Evolutionary conservation across 805 yeast species (phyloP), one percentile per base, ranked within the genome.

Genomic region (Metschnikowia dekortorum): DNA sequence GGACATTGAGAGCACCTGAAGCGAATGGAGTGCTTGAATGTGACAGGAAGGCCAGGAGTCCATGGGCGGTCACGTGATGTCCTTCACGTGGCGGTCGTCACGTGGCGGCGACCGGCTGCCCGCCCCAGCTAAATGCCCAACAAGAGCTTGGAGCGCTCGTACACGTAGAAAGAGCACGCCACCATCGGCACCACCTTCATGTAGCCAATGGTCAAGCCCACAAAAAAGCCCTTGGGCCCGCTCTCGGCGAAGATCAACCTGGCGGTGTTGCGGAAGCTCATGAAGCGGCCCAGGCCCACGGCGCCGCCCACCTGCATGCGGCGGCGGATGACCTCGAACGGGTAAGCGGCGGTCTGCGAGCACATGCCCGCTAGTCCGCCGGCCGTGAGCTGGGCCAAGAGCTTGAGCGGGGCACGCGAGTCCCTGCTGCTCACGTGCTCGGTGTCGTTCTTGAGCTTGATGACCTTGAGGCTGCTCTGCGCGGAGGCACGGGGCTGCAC

Each of bases 331-430:
- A 94, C 96, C 69, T 94, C 99, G 58, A 94, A 86, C 1, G 99
- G 99, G 63, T 94, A 94, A 5, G 96, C 92, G 0, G 98, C 95
- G 1, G 97, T 89, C 67, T 94, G 99, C 1, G 98, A 89, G 35
- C 83, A 77, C 85, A 92, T 81, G 10, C 99, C 99, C 0, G 97
- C 96, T n/a, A 87, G 60, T 1, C 98, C 99, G 49, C 99, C 99
- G 6, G 98, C 96, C 4, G 82, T 62, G 43, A 94, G 75, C 71
- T 94, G 97, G 2, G 98, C 98, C 89, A 96, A 89, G 1, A 89
- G 87, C 55, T 75, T 79, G 47, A 94, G 74, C 1, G 97, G 97
- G 16, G 73, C 69, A 52, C 92, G 70, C 28, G 72, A 62, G 69
- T 66, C 60, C 53, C 73, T 58, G 22, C 73, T 61, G 54, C 59